Conservation (phyloP, 1,284 basidiomycete species). For the Phellinidium pouzarii region DNA sequence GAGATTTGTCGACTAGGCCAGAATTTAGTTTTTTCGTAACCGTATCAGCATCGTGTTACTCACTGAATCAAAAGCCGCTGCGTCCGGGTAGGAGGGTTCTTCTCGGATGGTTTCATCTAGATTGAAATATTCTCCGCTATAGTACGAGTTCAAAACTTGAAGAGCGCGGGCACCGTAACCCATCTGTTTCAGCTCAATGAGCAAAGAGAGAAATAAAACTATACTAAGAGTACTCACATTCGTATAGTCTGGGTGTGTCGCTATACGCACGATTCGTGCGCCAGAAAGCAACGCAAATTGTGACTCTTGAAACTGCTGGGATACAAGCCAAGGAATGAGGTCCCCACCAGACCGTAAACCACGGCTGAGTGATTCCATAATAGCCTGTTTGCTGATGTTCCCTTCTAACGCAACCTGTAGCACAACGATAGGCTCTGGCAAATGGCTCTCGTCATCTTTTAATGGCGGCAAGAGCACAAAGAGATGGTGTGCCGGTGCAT, state of each 20-base stretch:
- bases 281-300: slow-evolving; percentile 92
- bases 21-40: neutral
- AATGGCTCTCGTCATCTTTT: slow-evolving; percentile 75
- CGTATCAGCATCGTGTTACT: slow-evolving; percentile 20
- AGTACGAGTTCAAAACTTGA: slow-evolving; percentile 84
- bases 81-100: slow-evolving; percentile 59
- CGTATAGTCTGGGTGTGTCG: slow-evolving; percentile 95
- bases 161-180: slow-evolving; percentile 95
- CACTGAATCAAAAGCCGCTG: slow-evolving; percentile 55
- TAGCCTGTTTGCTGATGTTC: slow-evolving; percentile 80
- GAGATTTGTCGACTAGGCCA: slow-evolving; percentile 40
- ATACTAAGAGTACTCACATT: slow-evolving; percentile 44
- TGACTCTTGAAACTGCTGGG: slow-evolving; percentile 95
- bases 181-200: slow-evolving; percentile 54
- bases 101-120: slow-evolving; percentile 64
- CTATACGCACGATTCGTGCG: slow-evolving; percentile 88
- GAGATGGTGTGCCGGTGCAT: slow-evolving; percentile 94
- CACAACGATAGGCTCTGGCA: slow-evolving; percentile 93
- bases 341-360: slow-evolving; percentile 87
- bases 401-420: slow-evolving; percentile 96
- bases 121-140: slow-evolving; percentile 88
- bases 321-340: slow-evolving; percentile 96
- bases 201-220: slow-evolving; percentile 14
- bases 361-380: slow-evolving; percentile 79
- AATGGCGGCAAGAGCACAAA: slow-evolving; percentile 94